Evolutionary conservation across 306 rosid species (phyloP).

Genomic region (Oemleria cerasiformis): DNA sequence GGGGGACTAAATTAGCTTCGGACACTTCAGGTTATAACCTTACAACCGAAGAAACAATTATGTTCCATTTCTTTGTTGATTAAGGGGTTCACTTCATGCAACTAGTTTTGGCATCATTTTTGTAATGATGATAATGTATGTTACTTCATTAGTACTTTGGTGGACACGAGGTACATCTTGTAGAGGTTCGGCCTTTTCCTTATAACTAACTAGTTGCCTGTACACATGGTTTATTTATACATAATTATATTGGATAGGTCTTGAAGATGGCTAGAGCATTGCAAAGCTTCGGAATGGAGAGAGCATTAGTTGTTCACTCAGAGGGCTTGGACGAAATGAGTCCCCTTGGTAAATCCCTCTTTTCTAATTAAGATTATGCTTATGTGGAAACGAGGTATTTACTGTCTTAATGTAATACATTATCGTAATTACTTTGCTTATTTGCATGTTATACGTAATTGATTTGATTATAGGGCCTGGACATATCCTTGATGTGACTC

Average conservation of each 20-base stretch:
- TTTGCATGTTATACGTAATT: not conserved
- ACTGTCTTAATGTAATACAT: not conserved
- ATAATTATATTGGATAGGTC: constrained; percentile 47
- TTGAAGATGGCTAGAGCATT: constrained; percentile 81
- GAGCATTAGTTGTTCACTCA: constrained; percentile 96
- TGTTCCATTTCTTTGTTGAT: not conserved
- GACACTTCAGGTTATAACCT: not conserved
- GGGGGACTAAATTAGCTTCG: not conserved
- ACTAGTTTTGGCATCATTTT: not conserved
- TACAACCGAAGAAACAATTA: not conserved
- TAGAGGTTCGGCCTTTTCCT: not conserved
- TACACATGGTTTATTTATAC: constrained; percentile 13
- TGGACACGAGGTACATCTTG: not conserved
- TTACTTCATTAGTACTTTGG: not conserved
- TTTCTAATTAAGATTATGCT: constrained; percentile 8
- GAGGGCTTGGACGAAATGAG: constrained; percentile 97
- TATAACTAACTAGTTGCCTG: not conserved
- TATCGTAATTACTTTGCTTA: not conserved
- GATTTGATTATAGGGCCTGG: constrained; percentile 73
- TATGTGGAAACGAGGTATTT: constrained; percentile 13
- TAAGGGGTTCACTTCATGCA: not conserved
- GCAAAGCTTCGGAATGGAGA: constrained; percentile 78
- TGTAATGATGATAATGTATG: not conserved
- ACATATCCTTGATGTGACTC: constrained; percentile 76
- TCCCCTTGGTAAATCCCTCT: constrained; percentile 70